Percentiles rank a stretch among this genome's conserved stretches.
These are phyloP conservation scores for Schizothecium vesticola DNA, from an alignment of 495 filamentous ascomycete genomes.

Conservation along the genomic window DNA sequence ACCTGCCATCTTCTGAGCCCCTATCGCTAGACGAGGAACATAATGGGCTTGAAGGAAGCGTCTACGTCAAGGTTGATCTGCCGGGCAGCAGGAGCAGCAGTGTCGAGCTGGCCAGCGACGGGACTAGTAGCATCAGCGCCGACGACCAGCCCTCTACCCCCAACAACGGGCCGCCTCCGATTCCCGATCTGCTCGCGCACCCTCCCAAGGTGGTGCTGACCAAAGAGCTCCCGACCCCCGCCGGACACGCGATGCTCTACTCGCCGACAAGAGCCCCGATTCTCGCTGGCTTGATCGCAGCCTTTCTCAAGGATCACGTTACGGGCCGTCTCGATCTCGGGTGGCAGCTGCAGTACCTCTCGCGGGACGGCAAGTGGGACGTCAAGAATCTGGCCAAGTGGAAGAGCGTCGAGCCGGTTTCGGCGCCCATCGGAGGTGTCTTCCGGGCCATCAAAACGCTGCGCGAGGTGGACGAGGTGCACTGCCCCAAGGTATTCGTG, in stretches of 20 bases:
- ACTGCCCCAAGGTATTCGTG: constrained; percentile 71
- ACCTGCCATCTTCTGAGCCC: background rate
- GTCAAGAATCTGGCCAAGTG: constrained; percentile 95
- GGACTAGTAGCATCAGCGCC: background rate
- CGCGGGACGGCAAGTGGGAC: constrained; percentile 91
- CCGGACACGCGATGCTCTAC: constrained; percentile 81
- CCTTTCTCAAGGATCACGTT: constrained; percentile 69
- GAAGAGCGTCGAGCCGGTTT: constrained; percentile 72
- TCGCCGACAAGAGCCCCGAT: constrained; percentile 68
- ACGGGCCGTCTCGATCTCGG: constrained; percentile 72
- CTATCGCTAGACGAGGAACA: background rate
- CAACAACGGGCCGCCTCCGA: constrained; percentile 20
- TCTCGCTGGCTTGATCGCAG: constrained; percentile 72
- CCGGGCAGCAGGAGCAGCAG: background rate
- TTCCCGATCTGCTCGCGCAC: constrained; percentile 38
- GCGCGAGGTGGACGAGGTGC: constrained; percentile 76
- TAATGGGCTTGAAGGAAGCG: background rate
- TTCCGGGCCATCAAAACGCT: constrained; percentile 88
- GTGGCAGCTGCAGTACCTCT: constrained; percentile 86
- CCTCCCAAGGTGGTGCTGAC: constrained; percentile 58
- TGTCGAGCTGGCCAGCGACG: background rate
- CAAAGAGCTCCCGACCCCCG: constrained; percentile 68
- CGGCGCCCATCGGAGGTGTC: constrained; percentile 63
- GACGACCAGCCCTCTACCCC: constrained; percentile 25
- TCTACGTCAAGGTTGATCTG: background rate